Evolutionary conservation across 2,329 filamentous ascomycete species (phyloP), one percentile per base, ranked within the genome.

Genomic region (Corniculantispora saksenae): DNA sequence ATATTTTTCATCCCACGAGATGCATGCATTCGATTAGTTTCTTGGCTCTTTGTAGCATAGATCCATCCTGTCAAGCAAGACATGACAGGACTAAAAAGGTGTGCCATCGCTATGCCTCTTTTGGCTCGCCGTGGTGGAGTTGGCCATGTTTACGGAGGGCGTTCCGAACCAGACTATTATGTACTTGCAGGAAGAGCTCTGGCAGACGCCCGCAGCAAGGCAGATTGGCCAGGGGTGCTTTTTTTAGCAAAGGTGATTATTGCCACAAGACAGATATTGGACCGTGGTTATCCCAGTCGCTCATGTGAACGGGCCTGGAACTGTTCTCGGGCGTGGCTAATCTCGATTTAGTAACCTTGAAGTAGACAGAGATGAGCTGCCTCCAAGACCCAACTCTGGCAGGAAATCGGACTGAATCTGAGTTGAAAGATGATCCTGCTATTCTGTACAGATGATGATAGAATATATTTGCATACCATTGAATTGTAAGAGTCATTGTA

Each of bases 121-220:
- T 35, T 13, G 55, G 56, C 56, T 65, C 63, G 56, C 63, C 63
- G 63, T n/a, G 47, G 56, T 61, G 56, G 56, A 25, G 54, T 53
- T n/a, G n/a, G 58, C 35, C 40, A 60, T 55, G 57, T 48, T 21
- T 53, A 38, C 61, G 53, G 61, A 63, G 61, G 61, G 61, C 61
- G 61, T 63, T 7, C 38, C 38, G 38, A 40, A 29, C 29, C 9
- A n/a, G 13, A 38, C 47, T 8, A 56, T 51, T 9, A 12, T 35
- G 21, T 15, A 35, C 27, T 15, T 23, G 25, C 21, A 21, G 19
- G n/a, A 21, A 1, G 17, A 23, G 43, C 27, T 21, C 8, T 6
- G 13, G 15, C 23, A 19, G 12, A 9, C 9, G n/a, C 19, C 25
- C 43, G 23, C 12, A 25, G n/a, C 25, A 15, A 23, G 45, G 56